Base-by-base conservation (phyloP, 768 basidiomycete genomes). In the Podaxis carcinomalis region DNA sequence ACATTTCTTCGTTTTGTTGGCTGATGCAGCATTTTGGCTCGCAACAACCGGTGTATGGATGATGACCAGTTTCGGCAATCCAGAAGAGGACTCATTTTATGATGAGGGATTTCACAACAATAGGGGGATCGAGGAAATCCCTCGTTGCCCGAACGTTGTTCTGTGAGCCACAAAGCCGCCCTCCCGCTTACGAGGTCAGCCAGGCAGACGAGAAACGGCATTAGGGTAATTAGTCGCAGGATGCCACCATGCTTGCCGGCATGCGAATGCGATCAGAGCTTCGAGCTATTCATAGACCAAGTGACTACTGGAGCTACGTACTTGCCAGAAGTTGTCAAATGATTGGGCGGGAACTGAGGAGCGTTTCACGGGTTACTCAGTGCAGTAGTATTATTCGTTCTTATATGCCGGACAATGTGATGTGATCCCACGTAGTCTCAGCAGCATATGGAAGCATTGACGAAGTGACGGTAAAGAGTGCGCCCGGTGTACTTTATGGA, bases 371-470 rank as follows among this genome's bases (percentile, higher is more conserved):
- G 32, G 7, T 32, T 32, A 32, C 32, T 19, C 32, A 54, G 37
- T 23, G 52, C 21, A 35, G 37, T 16, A 7, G 23, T 37, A 19
- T 13, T 35, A 54, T 54, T 54, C 52, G 52, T 39, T 54, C 25
- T 37, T 54, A 39, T 14, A 37, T 16, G 10, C 52, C 52, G 52
- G 51, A 32, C 27, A 10, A 10, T 44, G 2, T 44, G 42, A 44
- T 44, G 19, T n/a, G 11, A 40, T 52, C 51, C 32, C 51, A 52
- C 51, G 28, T 52, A 5, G n/a, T 32, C 28, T 19, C 42, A 44
- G 16, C 28, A 55, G n/a, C 54, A 55, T 55, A 55, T 55, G 54
- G 54, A 55, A 28, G 51, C 36, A 52, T 44, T 13, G 42, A 27
- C 50, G 50, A 25, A 51, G 50, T 19, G 44, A 19, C n/a, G 35